Base-by-base conservation (phyloP, 1,139 yeast species). In the Suhomyces taliae region DNA sequence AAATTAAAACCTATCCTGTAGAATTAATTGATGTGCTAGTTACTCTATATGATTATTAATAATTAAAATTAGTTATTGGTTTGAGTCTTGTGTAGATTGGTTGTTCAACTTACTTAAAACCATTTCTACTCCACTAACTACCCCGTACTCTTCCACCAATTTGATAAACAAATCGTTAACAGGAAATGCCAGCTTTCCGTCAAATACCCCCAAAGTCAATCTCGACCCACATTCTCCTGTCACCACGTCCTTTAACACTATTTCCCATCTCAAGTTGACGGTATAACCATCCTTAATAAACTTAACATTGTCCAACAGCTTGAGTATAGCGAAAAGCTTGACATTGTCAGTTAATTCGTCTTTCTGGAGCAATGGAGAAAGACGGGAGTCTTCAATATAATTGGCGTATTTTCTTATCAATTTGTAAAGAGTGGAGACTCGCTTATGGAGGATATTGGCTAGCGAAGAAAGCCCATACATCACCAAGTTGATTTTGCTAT, bases 391-490 rank as follows among this genome's bases (percentile, higher is more conserved):
- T 14, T 50, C 44, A 8, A 58, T 44, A 26, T 48, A 52, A 4
- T 43, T 42, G 6, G 53, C 40, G 46, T 57, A 62, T 36, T 50
- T 55, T 14, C 56, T 45, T 7, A 68, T 48, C 31, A 67, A 40
- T 38, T 60, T 57, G 47, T 57, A 54, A 34, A 68, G 42, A 1
- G 53, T 43, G 1, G 58, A 51, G 2, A 64, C 56, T 33, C 74
- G 50, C 34, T 52, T 47, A 40, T 62, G 63, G 10, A 66, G 53
- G 4, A 62, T 40, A 8, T 48, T 55, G 1, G 76, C 59, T 12
- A 73, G 55, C 3, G 74, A 65, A 42, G 69, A 66, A 37, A 70
- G 57, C 8, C 71, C 64, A 53, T 59, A 66, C 56, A 73, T 58
- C 0, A 72, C 45, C 34, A 63, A 52, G 46, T 65, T 65, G 27